phyloP scores from a whole-genome alignment of 2,329 filamentous ascomycete genomes.

The Pseudodiploospora longispora region DNA sequence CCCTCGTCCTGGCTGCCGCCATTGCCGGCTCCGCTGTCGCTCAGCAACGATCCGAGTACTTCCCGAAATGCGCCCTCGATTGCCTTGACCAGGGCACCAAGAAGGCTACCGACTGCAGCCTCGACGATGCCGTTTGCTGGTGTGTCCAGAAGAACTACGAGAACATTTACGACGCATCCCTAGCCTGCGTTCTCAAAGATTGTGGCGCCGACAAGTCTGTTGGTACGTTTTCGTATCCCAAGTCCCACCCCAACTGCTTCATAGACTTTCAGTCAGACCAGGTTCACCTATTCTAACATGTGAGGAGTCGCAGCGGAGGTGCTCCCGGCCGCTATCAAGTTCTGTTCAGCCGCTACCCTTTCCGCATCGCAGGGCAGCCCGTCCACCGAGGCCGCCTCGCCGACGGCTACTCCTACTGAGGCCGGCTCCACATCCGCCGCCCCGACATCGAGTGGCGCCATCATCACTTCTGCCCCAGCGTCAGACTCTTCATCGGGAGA shows the following conservation, averaged over 20 bases:
- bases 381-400: constrained; percentile 2
- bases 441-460: background rate
- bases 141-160: constrained; percentile 21
- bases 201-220: constrained; percentile 19
- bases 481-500: no score
- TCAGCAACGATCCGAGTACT: constrained; percentile 13
- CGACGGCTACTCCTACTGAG: background rate
- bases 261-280: background rate
- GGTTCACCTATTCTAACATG: background rate
- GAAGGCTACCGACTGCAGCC: constrained; percentile 15
- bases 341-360: constrained; percentile 9
- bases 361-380: constrained; percentile 5
- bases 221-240: constrained; percentile 13
- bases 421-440: background rate
- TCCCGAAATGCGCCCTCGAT: constrained; percentile 21
- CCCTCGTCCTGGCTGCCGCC: constrained; percentile 13
- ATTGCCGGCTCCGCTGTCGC: constrained; percentile 14
- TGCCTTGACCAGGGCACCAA: constrained; percentile 19
- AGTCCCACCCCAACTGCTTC: background rate
- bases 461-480: no score
- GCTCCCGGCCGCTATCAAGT: constrained; percentile 10
- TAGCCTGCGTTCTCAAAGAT: constrained; percentile 18
- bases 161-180: constrained; percentile 17
- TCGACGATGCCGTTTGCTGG: constrained; percentile 16
- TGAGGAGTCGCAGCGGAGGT: constrained; percentile 6